Evolutionary conservation across 31 red algal species (phyloP).

Genomic region (Pterothamnion heteromorphum): DNA sequence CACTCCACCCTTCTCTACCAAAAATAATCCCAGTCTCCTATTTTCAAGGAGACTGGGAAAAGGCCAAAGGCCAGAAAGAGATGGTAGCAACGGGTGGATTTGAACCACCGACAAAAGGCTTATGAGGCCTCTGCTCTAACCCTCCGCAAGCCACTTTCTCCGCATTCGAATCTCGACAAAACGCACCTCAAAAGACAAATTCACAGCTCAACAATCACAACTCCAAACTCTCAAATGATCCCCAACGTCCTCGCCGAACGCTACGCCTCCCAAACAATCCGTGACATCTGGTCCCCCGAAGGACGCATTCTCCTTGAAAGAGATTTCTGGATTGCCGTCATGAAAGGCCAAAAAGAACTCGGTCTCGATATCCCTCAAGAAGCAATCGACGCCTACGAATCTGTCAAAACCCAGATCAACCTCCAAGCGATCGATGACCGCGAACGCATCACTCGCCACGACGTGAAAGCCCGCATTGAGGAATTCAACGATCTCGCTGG

Average conservation of each 20-base stretch:
- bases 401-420: neutral
- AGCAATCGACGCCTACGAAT: neutral
- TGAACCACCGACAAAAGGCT: no score
- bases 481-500: neutral
- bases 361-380: neutral
- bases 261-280: neutral
- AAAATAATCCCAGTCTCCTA: no score
- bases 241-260: conserved; percentile 12
- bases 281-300: neutral
- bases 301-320: neutral
- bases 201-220: no score
- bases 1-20: no score
- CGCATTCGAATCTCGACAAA: neutral
- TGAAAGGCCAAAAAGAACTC: neutral
- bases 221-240: neutral
- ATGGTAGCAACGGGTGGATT: no score
- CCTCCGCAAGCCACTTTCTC: no score
- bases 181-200: no score
- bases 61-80: no score
- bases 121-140: no score
- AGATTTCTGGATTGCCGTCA: neutral
- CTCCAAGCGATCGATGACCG: neutral
- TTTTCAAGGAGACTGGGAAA: no score
- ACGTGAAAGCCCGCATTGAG: conserved; percentile 7
- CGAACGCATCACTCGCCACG: neutral